Conservation (phyloP, 129 eudicot genomes). For the Rutidosis leptorrhynchoides region DNA sequence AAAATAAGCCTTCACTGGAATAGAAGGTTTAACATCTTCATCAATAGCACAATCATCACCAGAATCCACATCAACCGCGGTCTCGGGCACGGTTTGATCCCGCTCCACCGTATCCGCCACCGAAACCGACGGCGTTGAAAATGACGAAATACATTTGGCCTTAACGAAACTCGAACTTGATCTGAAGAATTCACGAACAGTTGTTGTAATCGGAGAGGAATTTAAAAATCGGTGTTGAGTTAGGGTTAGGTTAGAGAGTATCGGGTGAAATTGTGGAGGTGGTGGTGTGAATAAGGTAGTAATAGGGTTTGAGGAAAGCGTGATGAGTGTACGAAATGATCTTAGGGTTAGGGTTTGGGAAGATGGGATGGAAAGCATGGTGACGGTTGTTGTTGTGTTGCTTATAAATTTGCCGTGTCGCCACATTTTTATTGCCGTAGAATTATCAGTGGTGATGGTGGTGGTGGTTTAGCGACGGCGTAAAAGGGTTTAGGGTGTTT, state of each 20-base stretch:
- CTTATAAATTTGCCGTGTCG: slow-evolving; percentile 15
- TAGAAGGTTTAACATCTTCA: slow-evolving; percentile 47
- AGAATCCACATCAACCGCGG: slow-evolving; percentile 29
- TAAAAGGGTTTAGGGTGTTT: not conserved
- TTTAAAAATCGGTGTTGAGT: slow-evolving; percentile 17
- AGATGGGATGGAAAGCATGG: slow-evolving; percentile 26
- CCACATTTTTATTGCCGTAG: slow-evolving; percentile 21
- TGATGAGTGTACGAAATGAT: slow-evolving; percentile 26
- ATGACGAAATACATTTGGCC: slow-evolving; percentile 40
- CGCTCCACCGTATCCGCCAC: slow-evolving; percentile 43
- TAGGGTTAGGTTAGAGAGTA: slow-evolving; percentile 17
- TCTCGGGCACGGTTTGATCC: slow-evolving; percentile 30
- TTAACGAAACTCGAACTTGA: slow-evolving; percentile 19
- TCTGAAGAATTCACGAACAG: slow-evolving; percentile 25
- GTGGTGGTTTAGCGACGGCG: slow-evolving; percentile 22
- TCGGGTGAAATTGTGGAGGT: not conserved
- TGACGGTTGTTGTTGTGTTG: slow-evolving; percentile 20
- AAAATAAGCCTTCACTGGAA: slow-evolving; percentile 86
- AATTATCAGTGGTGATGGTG: slow-evolving; percentile 16
- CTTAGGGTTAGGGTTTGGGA: slow-evolving; percentile 38
- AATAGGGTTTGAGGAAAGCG: slow-evolving; percentile 24
- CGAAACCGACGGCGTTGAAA: slow-evolving; percentile 24
- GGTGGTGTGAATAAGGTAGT: slow-evolving; percentile 26
- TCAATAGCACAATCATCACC: slow-evolving; percentile 33
- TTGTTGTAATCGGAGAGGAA: slow-evolving; percentile 17